These are phyloP conservation scores for Candida quercuum DNA, from an alignment of 805 yeast genomes.

Conservation along the genomic window DNA sequence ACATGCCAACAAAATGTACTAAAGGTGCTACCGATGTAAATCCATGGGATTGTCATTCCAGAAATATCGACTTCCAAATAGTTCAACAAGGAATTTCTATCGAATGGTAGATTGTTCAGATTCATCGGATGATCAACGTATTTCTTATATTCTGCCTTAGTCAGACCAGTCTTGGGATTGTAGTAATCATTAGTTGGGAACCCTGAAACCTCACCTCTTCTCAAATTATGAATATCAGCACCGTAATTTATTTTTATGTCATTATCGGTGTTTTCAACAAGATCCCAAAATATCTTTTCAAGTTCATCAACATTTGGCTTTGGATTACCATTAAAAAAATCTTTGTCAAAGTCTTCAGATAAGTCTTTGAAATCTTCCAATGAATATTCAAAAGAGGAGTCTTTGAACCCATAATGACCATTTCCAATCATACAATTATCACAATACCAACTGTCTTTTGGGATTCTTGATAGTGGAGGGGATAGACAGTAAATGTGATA, in stretches of 20 bases:
- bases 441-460: conserved; percentile 72
- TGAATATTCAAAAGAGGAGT: conserved; percentile 48
- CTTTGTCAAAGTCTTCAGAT: conserved; percentile 44
- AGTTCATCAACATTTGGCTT: conserved; percentile 37
- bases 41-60: conserved; percentile 96
- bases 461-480: conserved; percentile 48
- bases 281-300: conserved; percentile 68
- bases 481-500: conserved; percentile 66
- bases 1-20: conserved; percentile 97
- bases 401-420: conserved; percentile 86
- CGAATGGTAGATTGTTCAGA: conserved; percentile 64
- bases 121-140: conserved; percentile 69
- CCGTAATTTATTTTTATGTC: conserved; percentile 71
- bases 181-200: conserved; percentile 51
- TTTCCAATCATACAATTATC: conserved; percentile 80
- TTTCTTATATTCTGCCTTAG: conserved; percentile 19
- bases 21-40: conserved; percentile 82
- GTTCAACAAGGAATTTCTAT: conserved; percentile 63
- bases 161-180: conserved; percentile 20
- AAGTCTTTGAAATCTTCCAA: conserved; percentile 54
- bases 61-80: conserved; percentile 64
- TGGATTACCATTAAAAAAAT: conserved; percentile 30
- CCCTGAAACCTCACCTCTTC: conserved; percentile 66
- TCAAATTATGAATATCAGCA: conserved; percentile 71
- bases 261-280: conserved; percentile 34